A percentile compares a stretch with the other conserved stretches of the same genome.
Conservation (phyloP, 805 yeast genomes). For the Ogataea haglerorum region DNA sequence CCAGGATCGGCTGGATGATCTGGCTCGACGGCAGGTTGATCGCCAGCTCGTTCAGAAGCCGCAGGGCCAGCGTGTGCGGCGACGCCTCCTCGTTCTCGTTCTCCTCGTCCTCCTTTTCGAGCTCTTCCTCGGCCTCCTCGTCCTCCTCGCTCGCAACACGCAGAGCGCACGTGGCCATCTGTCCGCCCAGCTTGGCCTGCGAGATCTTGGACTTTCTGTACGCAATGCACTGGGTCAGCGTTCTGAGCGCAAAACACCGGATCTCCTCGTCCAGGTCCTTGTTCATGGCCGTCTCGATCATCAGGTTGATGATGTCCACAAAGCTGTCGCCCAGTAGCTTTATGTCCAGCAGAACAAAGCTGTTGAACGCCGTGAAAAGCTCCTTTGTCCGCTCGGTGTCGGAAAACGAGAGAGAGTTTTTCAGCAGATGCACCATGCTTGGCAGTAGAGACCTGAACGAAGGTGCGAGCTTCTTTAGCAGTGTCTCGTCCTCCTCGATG, state of each 20-base stretch:
- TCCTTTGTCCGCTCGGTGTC: slow-evolving; percentile 71
- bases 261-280: slow-evolving; percentile 70
- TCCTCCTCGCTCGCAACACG: slow-evolving; percentile 78
- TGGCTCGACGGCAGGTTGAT: slow-evolving; percentile 89
- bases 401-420: slow-evolving; percentile 63
- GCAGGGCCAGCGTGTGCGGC: slow-evolving; percentile 73
- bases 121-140: slow-evolving; percentile 70
- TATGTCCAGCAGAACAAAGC: slow-evolving; percentile 71
- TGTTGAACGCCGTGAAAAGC: slow-evolving; percentile 82
- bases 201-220: slow-evolving; percentile 79
- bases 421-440: slow-evolving; percentile 74
- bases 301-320: slow-evolving; percentile 62
- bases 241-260: slow-evolving; percentile 80
- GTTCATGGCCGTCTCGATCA: slow-evolving; percentile 72
- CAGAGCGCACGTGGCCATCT: slow-evolving; percentile 68
- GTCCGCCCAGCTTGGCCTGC: slow-evolving; percentile 80
- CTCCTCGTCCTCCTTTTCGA: slow-evolving; percentile 79
- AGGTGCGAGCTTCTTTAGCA: slow-evolving; percentile 37
- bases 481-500: slow-evolving; percentile 57
- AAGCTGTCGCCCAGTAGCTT: slow-evolving; percentile 75
- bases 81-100: slow-evolving; percentile 90
- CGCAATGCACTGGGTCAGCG: slow-evolving; percentile 72
- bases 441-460: slow-evolving; percentile 70
- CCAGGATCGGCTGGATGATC: slow-evolving; percentile 76
- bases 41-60: slow-evolving; percentile 75